Percentiles rank a stretch among this genome's conserved stretches.
Evolutionary conservation across 192 early-diverging fungal species (phyloP).

Genomic region (Entomortierella parvispora): DNA sequence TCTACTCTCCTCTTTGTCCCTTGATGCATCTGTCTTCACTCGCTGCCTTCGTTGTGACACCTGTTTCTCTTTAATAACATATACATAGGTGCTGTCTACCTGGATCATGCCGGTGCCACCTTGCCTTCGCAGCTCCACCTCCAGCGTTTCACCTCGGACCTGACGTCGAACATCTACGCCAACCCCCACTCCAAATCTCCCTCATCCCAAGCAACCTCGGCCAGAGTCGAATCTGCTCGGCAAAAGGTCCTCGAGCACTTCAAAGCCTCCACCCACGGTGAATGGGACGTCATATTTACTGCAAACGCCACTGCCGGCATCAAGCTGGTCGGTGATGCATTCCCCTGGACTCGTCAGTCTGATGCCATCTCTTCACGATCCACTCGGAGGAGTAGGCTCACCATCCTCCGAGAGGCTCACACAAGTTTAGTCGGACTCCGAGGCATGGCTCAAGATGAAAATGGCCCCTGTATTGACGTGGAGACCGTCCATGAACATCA

Average conservation of each 20-base stretch:
- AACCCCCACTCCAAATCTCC: slow-evolving; percentile 76
- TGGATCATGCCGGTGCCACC: slow-evolving; percentile 76
- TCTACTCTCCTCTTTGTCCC: neutral
- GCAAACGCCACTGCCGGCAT: slow-evolving; percentile 81
- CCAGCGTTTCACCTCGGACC: slow-evolving; percentile 50
- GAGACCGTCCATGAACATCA: slow-evolving; percentile 27
- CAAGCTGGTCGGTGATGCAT: slow-evolving; percentile 76
- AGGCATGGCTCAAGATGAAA: slow-evolving; percentile 55
- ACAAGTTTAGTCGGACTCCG: slow-evolving; percentile 83
- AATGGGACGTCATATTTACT: slow-evolving; percentile 81
- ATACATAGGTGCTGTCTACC: slow-evolving; percentile 61
- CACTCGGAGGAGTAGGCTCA: slow-evolving; percentile 49
- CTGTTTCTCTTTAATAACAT: too few relatives aligned
- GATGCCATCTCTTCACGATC: neutral
- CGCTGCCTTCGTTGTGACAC: too few relatives aligned
- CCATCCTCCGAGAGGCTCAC: slow-evolving; percentile 74
- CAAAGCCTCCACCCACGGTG: slow-evolving; percentile 59
- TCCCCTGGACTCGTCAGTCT: slow-evolving; percentile 61
- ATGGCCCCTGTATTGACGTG: slow-evolving; percentile 25
- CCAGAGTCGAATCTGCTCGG: slow-evolving; percentile 62
- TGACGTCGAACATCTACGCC: slow-evolving; percentile 62
- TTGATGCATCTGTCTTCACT: neutral
- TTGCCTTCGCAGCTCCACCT: slow-evolving; percentile 58
- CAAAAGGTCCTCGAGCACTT: slow-evolving; percentile 66
- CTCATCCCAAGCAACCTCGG: slow-evolving; percentile 61